Base-by-base conservation (phyloP, 169 alveolate species). In the Cryptosporidium canis region DNA sequence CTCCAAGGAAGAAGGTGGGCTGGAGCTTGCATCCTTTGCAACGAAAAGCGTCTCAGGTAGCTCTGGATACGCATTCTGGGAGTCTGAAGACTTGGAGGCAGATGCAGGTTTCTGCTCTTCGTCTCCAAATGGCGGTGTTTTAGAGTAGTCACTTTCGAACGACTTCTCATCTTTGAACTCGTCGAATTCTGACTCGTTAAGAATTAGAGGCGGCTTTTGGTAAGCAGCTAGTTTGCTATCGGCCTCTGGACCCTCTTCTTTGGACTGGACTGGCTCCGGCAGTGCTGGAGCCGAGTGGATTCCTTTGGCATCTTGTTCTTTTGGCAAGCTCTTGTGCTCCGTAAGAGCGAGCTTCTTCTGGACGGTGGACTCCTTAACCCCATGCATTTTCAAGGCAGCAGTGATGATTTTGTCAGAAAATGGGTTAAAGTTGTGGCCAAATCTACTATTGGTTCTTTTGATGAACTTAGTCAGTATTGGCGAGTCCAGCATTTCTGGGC, bases 311-410 rank as follows among this genome's bases (percentile, higher is more conserved):
- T 18, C 24, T 43, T 51, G n/a, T 0, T 11, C 9, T 29, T 0
- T 65, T 8, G 0, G 35, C 12, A 29, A 16, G 18, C 14, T 11
- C 12, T 39, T 39, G 12, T 14, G 31, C 29, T 51, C 84, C 29
- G 29, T 53, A 7, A 55, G 24, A 27, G 65, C 14, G 0, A 27
- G 21, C 18, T 70, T 70, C 18, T 33, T 70, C 14, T 53, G 48
- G 9, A 70, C 18, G 12, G 55, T 64, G 11, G 55, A 61, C 7
- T 51, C 67, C 5, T 24, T 12, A 2, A 51, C 43, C 3, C 72
- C 72, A 58, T 77, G 87, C 71, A 77, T 37, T 58, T 58, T 61
- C 21, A 77, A 21, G 21, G 87, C 87, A 11, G 87, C 87, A 1
- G 18, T 4, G 18, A 77, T 53, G 1, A 77, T 43, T 37, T 77